These are phyloP conservation scores for Phytophthora crassamura DNA, from an alignment of 352 stramenopile species.

Conservation along the genomic window DNA sequence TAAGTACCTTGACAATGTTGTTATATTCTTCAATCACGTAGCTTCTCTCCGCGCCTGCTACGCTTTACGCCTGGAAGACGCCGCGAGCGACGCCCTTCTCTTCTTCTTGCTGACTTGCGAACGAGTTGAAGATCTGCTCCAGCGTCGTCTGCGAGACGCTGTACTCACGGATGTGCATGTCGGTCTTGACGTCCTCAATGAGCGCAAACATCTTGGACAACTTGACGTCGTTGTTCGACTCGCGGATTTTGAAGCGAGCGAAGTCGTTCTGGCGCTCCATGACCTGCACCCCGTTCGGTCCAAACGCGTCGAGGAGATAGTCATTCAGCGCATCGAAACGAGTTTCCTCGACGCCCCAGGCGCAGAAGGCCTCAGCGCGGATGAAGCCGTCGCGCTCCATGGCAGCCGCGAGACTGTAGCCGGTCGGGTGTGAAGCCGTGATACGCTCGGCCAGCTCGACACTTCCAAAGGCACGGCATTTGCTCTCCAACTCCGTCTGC, in stretches of 20 bases:
- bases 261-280: slow-evolving; percentile 68
- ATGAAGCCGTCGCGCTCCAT: slow-evolving; percentile 52
- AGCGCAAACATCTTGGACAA: slow-evolving; percentile 78
- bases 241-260: slow-evolving; percentile 59
- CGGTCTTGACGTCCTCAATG: slow-evolving; percentile 56
- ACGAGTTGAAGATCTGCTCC: slow-evolving; percentile 93
- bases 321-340: slow-evolving; percentile 41
- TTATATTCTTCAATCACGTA: slow-evolving; percentile 15
- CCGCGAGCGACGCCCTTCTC: slow-evolving; percentile 32
- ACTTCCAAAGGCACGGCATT: slow-evolving; percentile 59
- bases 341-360: slow-evolving; percentile 68
- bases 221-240: slow-evolving; percentile 42
- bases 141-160: slow-evolving; percentile 89
- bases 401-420: slow-evolving; percentile 56
- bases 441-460: slow-evolving; percentile 41
- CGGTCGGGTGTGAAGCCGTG: slow-evolving; percentile 50
- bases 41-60: neutral
- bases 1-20: slow-evolving; percentile 2
- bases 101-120: slow-evolving; percentile 71
- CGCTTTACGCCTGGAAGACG: slow-evolving; percentile 20
- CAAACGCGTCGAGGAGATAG: slow-evolving; percentile 42
- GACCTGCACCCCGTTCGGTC: slow-evolving; percentile 17
- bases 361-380: slow-evolving; percentile 44
- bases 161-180: slow-evolving; percentile 84
- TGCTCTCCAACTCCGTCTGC: slow-evolving; percentile 23